Evolutionary conservation across 148 eudicot species (phyloP).

Genomic region (Diospyros kaki): DNA sequence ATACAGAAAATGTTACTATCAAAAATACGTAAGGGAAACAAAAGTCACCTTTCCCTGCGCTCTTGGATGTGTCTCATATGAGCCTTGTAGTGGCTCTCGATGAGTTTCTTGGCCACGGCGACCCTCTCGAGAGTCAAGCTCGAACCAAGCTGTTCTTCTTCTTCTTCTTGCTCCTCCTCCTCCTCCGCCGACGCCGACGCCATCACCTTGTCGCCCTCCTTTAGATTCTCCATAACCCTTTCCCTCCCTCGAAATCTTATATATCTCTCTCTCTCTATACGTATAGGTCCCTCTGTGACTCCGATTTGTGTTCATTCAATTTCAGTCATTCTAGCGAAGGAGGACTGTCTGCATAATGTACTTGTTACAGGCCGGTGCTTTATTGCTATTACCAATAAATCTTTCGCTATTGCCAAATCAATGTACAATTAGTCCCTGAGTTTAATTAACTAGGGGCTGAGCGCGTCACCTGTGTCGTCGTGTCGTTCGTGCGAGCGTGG

Average conservation of each 20-base stretch:
- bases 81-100: constrained; percentile 53
- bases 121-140: constrained; percentile 54
- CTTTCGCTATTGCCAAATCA: neutral
- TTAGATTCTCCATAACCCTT: constrained; percentile 16
- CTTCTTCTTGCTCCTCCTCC: constrained; percentile 12
- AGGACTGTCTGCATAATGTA: no score
- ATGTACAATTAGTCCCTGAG: neutral
- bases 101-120: constrained; percentile 60
- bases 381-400: neutral
- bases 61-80: constrained; percentile 49
- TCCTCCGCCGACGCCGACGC: constrained; percentile 5
- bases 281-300: neutral
- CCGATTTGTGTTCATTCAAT: no score
- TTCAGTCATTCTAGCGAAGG: no score
- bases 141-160: constrained; percentile 28
- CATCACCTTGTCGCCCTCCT: constrained; percentile 11
- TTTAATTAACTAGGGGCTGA: neutral
- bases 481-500: neutral
- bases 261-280: neutral
- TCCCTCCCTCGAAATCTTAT: constrained; percentile 5
- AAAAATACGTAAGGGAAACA: no score
- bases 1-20: no score
- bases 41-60: constrained; percentile 48
- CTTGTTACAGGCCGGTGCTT: neutral
- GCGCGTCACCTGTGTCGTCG: neutral